phyloP scores from a whole-genome alignment of 2,329 filamentous ascomycete species.

The Waltergamsia citrina region DNA sequence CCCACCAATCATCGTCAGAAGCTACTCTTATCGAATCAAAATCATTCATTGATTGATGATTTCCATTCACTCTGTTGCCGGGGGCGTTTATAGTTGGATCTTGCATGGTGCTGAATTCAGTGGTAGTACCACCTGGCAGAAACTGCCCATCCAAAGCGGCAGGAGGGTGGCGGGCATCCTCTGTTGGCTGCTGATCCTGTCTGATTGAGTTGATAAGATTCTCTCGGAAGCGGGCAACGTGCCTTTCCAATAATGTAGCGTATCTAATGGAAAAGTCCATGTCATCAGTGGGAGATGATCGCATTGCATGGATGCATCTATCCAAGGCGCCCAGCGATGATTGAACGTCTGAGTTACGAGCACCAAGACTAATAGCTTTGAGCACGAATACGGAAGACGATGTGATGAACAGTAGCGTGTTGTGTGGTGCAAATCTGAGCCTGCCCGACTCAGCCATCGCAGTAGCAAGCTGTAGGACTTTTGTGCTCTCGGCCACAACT shows the following conservation, averaged over 20 bases:
- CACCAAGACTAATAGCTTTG: conserved; percentile 10
- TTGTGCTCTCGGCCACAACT: conserved; percentile 10
- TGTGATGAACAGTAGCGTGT: conserved; percentile 10
- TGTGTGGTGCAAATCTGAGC: conserved; percentile 9
- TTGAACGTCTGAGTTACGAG: conserved; percentile 8
- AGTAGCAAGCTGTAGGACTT: conserved; percentile 8
- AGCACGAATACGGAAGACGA: conserved; percentile 12
- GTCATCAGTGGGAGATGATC: conserved; percentile 8
- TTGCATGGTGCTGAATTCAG: no score
- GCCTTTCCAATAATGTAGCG: conserved; percentile 11
- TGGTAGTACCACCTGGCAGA: no score
- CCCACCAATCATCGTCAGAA: no score
- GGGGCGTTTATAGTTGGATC: no score
- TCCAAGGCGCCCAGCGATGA: conserved; percentile 8
- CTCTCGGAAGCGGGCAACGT: conserved; percentile 8
- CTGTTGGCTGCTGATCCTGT: no score
- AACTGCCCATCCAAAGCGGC: no score
- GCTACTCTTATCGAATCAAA: no score
- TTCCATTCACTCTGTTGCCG: no score
- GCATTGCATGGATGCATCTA: conserved; percentile 9
- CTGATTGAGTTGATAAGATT: no score
- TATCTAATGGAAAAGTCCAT: conserved; percentile 14
- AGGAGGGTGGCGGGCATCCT: no score
- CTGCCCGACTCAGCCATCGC: conserved; percentile 6
- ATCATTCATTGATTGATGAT: no score